Evolutionary conservation across 2,329 filamentous ascomycete species (phyloP).

Genomic region (Celoporthe dispersa): DNA sequence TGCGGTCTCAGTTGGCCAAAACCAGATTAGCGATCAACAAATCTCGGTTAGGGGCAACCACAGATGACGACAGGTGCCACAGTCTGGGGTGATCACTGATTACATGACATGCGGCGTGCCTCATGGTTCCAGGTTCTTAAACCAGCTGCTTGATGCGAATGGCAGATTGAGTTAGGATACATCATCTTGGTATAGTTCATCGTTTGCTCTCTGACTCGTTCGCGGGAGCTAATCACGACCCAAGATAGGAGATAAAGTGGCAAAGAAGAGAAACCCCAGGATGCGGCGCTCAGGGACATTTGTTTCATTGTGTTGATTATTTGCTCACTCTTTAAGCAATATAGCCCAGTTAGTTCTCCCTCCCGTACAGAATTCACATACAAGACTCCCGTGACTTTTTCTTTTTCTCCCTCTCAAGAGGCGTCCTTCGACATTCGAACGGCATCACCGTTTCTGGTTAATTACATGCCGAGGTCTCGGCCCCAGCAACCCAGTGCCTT

Average conservation of each 20-base stretch:
- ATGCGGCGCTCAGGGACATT: background rate
- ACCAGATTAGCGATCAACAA: slow-evolving; percentile 16
- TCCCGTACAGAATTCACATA: background rate
- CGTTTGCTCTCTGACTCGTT: background rate
- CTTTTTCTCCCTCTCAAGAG: no score
- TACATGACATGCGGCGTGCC: background rate
- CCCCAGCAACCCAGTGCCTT: background rate
- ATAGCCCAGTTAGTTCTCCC: background rate
- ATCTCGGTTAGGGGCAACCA: background rate
- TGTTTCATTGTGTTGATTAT: background rate
- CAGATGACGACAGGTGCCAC: background rate
- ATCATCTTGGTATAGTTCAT: background rate
- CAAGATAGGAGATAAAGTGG: background rate
- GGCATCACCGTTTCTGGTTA: background rate
- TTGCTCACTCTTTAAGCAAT: background rate
- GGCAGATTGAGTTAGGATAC: background rate
- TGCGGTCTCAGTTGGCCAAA: slow-evolving; percentile 13
- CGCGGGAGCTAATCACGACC: background rate
- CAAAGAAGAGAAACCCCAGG: background rate
- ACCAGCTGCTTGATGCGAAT: background rate
- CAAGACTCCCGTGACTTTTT: background rate
- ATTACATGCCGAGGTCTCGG: background rate
- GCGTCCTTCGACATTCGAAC: background rate
- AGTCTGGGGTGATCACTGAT: background rate
- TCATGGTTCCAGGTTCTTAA: background rate